Conservation (phyloP, 176 grass and related monocot genomes). For the Aegilops tauschii region DNA sequence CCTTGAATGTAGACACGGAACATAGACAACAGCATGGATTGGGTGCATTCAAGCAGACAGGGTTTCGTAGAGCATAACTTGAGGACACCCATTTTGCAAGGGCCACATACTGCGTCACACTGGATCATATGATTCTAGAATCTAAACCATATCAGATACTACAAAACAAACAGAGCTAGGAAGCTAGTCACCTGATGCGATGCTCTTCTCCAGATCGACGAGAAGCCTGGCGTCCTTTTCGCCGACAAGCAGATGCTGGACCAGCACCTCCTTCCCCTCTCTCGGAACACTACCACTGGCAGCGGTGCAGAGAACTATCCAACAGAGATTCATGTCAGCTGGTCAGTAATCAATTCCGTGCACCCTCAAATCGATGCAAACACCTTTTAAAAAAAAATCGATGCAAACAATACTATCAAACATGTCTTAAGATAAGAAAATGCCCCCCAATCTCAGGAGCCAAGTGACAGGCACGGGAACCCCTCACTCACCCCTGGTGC, state of each 20-base stretch:
- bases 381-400: too few species aligned
- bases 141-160: not conserved
- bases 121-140: not conserved
- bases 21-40: not conserved
- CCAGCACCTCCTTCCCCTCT: conserved; percentile 80
- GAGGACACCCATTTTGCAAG: not conserved
- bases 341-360: not conserved
- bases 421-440: not conserved
- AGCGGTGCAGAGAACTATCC: conserved; percentile 59
- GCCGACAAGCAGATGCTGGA: conserved; percentile 92
- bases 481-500: conserved; percentile 44
- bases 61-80: not conserved
- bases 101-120: not conserved
- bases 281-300: conserved; percentile 29
- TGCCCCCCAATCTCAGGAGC: not conserved
- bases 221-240: conserved; percentile 83
- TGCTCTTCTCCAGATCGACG: conserved; percentile 72
- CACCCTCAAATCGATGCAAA: not conserved
- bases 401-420: too few species aligned
- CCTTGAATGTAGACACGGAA: not conserved
- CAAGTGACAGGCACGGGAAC: not conserved
- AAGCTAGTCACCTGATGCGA: conserved; percentile 10
- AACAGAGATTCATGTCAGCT: conserved; percentile 24
- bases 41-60: not conserved
- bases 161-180: not conserved